Evolutionary conservation across 75 land plant genomes (phyloP).

Genomic region (Azolla pinnata): DNA sequence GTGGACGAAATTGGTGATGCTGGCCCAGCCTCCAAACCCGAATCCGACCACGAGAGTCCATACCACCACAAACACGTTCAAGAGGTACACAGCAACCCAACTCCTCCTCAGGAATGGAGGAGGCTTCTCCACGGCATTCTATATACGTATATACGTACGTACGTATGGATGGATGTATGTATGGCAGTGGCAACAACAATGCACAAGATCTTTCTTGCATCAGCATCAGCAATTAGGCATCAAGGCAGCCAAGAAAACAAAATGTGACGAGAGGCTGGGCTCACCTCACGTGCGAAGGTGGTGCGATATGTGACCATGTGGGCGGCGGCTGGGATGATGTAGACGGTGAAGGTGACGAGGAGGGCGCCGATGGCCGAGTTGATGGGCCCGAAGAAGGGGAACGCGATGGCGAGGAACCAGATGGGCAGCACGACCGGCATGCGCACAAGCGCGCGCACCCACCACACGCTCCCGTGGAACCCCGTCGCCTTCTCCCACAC

Average conservation of each 20-base stretch:
- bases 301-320: constrained; percentile 56
- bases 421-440: constrained; percentile 60
- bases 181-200: too few relatives aligned
- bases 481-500: constrained; percentile 66
- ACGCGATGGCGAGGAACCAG: constrained; percentile 64
- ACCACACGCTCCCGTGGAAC: constrained; percentile 40
- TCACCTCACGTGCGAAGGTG: constrained; percentile 40
- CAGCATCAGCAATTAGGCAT: too few relatives aligned
- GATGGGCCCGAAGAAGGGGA: constrained; percentile 74
- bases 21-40: constrained; percentile 96
- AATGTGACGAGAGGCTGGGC: too few relatives aligned
- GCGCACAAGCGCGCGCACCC: constrained; percentile 37
- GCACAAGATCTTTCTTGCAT: too few relatives aligned
- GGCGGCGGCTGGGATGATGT: constrained; percentile 66
- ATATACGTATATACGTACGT: too few relatives aligned
- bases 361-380: constrained; percentile 77
- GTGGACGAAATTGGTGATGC: constrained; percentile 70
- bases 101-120: constrained; percentile 83
- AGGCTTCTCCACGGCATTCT: constrained; percentile 91
- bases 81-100: constrained; percentile 67
- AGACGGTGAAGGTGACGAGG: constrained; percentile 73
- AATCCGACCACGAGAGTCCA: constrained; percentile 78
- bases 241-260: too few relatives aligned
- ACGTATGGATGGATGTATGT: too few relatives aligned
- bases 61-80: constrained; percentile 64